Percentiles rank a stretch among this genome's conserved stretches.
phyloP scores from a whole-genome alignment of 2,329 filamentous ascomycete genomes.

The Xylogone sp. region DNA sequence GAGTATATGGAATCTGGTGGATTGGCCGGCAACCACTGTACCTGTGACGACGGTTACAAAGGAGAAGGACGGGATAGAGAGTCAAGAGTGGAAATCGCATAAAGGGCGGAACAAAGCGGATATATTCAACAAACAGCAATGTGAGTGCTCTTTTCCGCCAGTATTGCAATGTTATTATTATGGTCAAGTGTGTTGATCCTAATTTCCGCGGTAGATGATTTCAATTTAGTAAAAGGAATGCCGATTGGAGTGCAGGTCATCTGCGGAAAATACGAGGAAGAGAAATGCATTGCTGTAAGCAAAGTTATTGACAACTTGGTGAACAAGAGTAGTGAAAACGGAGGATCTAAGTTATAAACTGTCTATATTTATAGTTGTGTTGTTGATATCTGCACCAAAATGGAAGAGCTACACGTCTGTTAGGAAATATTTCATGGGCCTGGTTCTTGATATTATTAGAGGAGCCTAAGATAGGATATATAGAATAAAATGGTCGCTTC shows the following conservation, averaged over 20 bases:
- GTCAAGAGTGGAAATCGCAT: constrained; percentile 2
- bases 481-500: too few relatives aligned
- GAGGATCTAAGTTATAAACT: constrained; percentile 5
- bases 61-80: background rate
- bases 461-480: too few relatives aligned
- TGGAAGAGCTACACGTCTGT: too few relatives aligned
- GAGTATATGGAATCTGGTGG: constrained; percentile 60
- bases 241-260: constrained; percentile 18
- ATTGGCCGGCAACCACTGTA: constrained; percentile 58
- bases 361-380: too few relatives aligned
- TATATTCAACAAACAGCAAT: constrained; percentile 3
- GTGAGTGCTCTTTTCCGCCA: background rate
- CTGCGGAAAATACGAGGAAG: constrained; percentile 16
- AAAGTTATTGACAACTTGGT: constrained; percentile 10
- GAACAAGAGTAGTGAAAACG: constrained; percentile 4
- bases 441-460: too few relatives aligned
- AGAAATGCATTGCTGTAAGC: constrained; percentile 15
- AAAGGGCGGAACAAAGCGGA: constrained; percentile 1
- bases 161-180: background rate
- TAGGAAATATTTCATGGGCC: too few relatives aligned
- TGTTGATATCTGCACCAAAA: too few relatives aligned
- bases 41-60: constrained; percentile 37
- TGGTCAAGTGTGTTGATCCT: background rate
- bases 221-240: constrained; percentile 14
- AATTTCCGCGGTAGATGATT: constrained; percentile 9